Evolutionary conservation across 352 stramenopile genomes (phyloP), one percentile per base, ranked within the genome.

Genomic region (Pythium oligandrum): DNA sequence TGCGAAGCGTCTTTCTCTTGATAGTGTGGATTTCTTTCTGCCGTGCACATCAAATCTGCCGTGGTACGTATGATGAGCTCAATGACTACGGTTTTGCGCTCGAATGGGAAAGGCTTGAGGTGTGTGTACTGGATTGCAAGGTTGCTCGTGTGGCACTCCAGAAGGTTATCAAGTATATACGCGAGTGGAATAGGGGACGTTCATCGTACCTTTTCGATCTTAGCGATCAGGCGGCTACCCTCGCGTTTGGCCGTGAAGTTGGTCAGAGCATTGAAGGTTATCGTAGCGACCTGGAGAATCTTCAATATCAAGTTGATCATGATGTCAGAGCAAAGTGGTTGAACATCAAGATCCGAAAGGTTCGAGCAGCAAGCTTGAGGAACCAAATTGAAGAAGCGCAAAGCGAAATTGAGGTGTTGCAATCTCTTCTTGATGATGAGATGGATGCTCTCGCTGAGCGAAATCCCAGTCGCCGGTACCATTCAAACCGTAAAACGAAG

Each of bases 301-400:
- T 42, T 8, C 12, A 12, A 12, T 8, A 42, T 12, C 7, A 42
- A 12, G 38, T 42, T 42, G 12, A 11, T 54, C 11, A 63, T 40
- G 6, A 30, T 3, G 12, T 12, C 7, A 42, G 12, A 0, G 26
- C 39, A 9, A 44, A 69, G n/a, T 53, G 66, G 38, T 10, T 6
- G n/a, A 42, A 60, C 3, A 63, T 74, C 48, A 26, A 48, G 63
- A 51, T n/a, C 2, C 44, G 12, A 3, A 4, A 44, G 66, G 3
- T 5, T n/a, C 11, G 48, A 32, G 17, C 17, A 26, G 17, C 17
- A 26, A 26, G 17, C 17, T 26, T 26, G 17, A 26, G 17, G 17
- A 26, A 26, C 17, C 17, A 26, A 26, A 26, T 26, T 26, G 17
- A 26, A 26, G 17, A 26, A 26, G 17, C 17, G 17, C 17, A 26